These are phyloP conservation scores for Arthroderma sp. DNA, from an alignment of 2,329 filamentous ascomycete genomes.

Conservation along the genomic window DNA sequence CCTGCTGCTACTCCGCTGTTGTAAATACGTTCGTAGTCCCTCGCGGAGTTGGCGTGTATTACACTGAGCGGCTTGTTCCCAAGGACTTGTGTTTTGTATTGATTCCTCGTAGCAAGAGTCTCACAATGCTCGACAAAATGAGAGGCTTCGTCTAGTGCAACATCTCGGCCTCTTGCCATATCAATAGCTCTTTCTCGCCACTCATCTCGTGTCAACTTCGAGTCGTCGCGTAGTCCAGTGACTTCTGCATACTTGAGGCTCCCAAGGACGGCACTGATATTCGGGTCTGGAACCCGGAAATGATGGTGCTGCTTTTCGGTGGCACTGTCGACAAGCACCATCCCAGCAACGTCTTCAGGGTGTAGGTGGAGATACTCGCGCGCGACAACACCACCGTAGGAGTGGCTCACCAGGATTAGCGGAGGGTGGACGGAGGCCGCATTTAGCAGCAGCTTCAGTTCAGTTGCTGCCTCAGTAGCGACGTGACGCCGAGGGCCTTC, in stretches of 20 bases:
- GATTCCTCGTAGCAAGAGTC: slow-evolving; percentile 19
- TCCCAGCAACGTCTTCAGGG: slow-evolving; percentile 19
- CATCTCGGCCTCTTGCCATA: slow-evolving; percentile 14
- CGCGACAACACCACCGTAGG: slow-evolving; percentile 28
- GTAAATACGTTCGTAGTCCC: slow-evolving; percentile 24
- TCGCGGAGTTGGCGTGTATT: slow-evolving; percentile 21
- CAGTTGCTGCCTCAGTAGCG: slow-evolving; percentile 18
- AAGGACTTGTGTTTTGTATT: slow-evolving; percentile 18
- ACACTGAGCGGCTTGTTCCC: slow-evolving; percentile 23
- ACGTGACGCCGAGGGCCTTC: slow-evolving; percentile 7
- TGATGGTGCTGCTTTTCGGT: slow-evolving; percentile 22
- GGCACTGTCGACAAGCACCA: slow-evolving; percentile 26
- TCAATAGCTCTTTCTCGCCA: slow-evolving; percentile 22
- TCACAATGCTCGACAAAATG: slow-evolving; percentile 15
- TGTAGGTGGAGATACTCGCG: slow-evolving; percentile 26
- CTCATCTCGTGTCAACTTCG: slow-evolving; percentile 21
- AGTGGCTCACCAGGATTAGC: slow-evolving; percentile 26
- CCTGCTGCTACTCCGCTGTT: slow-evolving; percentile 19
- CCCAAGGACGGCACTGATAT: slow-evolving; percentile 20
- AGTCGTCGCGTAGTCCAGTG: slow-evolving; percentile 19
- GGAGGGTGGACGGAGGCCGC: slow-evolving; percentile 15
- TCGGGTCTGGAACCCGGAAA: slow-evolving; percentile 20
- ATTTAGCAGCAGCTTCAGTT: slow-evolving; percentile 21
- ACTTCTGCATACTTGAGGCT: slow-evolving; percentile 20
- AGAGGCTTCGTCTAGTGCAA: slow-evolving; percentile 14